phyloP scores from a whole-genome alignment of 495 filamentous ascomycete species.

The Xylaria cubensis region DNA sequence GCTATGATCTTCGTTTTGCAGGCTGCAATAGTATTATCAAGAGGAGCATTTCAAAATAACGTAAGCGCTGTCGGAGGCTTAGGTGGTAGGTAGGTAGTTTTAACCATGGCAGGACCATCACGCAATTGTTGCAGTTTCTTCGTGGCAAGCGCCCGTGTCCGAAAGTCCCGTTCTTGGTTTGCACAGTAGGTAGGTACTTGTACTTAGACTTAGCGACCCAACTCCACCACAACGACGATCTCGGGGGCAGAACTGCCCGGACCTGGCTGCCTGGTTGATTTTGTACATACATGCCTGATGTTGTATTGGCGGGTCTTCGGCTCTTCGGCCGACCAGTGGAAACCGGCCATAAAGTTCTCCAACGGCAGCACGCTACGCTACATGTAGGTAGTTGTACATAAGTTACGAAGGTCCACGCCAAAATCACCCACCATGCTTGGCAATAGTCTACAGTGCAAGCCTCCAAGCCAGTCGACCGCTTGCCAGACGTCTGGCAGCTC shows the following conservation, averaged over 20 bases:
- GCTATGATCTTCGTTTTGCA: constrained; percentile 7
- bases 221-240: constrained; percentile 17
- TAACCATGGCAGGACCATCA: too few relatives aligned
- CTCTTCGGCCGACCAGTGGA: constrained; percentile 5
- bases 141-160: background rate
- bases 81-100: background rate
- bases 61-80: background rate
- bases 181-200: too few relatives aligned
- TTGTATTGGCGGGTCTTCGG: constrained; percentile 18
- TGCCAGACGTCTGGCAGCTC: too few relatives aligned
- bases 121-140: constrained; percentile 1
- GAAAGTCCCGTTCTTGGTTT: background rate
- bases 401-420: too few relatives aligned
- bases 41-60: background rate
- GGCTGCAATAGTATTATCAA: background rate
- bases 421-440: too few relatives aligned
- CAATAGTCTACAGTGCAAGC: too few relatives aligned
- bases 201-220: too few relatives aligned
- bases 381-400: background rate
- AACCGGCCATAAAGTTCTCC: background rate
- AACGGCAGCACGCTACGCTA: background rate
- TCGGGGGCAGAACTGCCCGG: constrained; percentile 7
- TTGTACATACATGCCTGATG: background rate
- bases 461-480: too few relatives aligned
- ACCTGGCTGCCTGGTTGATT: background rate